Evolutionary conservation across 805 yeast genomes (phyloP).

Genomic region (Sugiyamaella mastotermitis): DNA sequence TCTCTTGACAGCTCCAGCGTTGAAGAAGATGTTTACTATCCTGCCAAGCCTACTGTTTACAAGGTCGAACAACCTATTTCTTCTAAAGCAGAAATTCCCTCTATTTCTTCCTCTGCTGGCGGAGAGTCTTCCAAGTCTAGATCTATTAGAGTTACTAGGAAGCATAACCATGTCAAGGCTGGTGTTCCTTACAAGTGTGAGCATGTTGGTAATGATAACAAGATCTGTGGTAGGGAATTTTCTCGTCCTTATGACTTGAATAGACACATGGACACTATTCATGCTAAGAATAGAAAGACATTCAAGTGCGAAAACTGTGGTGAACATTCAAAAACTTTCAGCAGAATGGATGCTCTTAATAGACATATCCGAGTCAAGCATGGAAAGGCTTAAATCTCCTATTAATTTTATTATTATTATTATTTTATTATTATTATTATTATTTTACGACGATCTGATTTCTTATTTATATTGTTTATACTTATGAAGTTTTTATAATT

Average conservation of each 20-base stretch:
- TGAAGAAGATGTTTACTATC: background rate
- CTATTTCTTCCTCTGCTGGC: background rate
- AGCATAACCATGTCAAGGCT: background rate
- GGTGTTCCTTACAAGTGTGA: constrained; percentile 18
- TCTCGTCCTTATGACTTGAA: constrained; percentile 93
- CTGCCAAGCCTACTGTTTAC: background rate
- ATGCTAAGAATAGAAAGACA: constrained; percentile 77
- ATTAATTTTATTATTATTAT: constrained; percentile 1
- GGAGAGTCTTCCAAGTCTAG: background rate
- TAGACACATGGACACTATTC: constrained; percentile 95
- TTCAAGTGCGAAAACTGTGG: constrained; percentile 87
- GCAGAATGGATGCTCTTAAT: constrained; percentile 90
- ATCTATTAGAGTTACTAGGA: background rate
- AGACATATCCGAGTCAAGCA: constrained; percentile 92
- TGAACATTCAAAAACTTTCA: constrained; percentile 73
- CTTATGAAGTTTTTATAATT: background rate
- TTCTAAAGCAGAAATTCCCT: background rate
- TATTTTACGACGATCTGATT: too few species aligned
- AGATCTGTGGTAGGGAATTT: constrained; percentile 69
- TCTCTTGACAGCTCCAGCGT: background rate
- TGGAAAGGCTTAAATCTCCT: constrained; percentile 13
- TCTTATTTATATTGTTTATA: too few species aligned
- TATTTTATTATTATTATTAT: constrained; percentile 2
- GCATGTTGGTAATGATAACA: constrained; percentile 47
- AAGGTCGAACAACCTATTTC: too few species aligned